Percentiles rank a stretch among this genome's conserved stretches.
phyloP scores from a whole-genome alignment of 805 yeast species.

The Blastobotrys americana region DNA sequence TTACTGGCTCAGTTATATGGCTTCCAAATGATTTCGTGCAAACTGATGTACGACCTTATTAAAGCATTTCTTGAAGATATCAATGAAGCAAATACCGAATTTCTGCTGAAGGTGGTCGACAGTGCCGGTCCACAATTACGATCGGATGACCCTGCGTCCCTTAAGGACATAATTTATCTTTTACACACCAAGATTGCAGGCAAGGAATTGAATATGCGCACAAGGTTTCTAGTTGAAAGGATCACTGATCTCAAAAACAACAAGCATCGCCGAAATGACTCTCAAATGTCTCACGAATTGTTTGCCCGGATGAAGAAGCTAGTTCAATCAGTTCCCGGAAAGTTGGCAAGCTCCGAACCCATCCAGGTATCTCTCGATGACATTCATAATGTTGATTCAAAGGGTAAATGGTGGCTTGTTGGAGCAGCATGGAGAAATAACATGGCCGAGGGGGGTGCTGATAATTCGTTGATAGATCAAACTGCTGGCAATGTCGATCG shows the following conservation, averaged over 20 bases:
- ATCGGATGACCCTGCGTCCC: slow-evolving; percentile 79
- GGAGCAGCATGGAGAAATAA: slow-evolving; percentile 96
- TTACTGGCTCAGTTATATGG: slow-evolving; percentile 70
- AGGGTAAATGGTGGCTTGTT: slow-evolving; percentile 98
- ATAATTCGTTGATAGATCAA: background rate
- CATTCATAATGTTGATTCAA: slow-evolving; percentile 63
- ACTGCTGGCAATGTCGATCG: slow-evolving; percentile 32
- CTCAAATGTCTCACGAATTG: slow-evolving; percentile 47
- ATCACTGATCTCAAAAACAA: slow-evolving; percentile 82
- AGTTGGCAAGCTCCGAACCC: slow-evolving; percentile 49
- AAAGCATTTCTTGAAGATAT: slow-evolving; percentile 43
- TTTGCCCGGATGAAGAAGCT: slow-evolving; percentile 56
- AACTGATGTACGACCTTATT: slow-evolving; percentile 71
- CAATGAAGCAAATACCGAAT: slow-evolving; percentile 68
- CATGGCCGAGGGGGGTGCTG: slow-evolving; percentile 15
- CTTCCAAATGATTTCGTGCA: slow-evolving; percentile 67
- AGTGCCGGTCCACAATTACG: slow-evolving; percentile 80
- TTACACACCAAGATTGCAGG: slow-evolving; percentile 43
- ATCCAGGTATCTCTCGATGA: slow-evolving; percentile 79
- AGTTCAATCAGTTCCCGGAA: slow-evolving; percentile 45
- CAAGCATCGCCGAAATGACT: slow-evolving; percentile 49
- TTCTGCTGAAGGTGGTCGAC: slow-evolving; percentile 62
- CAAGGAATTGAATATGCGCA: slow-evolving; percentile 48
- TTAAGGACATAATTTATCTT: slow-evolving; percentile 66
- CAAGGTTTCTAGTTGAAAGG: slow-evolving; percentile 77